Evolutionary conservation across 352 stramenopile species (phyloP).

Genomic region (Globisporangium solare): DNA sequence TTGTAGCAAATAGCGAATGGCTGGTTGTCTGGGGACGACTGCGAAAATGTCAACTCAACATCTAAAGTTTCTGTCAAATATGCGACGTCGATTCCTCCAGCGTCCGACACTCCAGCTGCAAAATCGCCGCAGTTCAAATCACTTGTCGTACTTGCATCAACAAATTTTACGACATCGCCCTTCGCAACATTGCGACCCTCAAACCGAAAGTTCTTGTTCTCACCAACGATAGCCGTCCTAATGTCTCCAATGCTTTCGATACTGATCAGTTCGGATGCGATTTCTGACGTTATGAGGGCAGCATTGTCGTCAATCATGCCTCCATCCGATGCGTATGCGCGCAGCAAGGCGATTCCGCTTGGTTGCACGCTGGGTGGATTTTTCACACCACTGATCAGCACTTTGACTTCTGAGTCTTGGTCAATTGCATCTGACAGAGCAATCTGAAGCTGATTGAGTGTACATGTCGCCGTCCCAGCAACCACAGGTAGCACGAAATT

Average conservation of each 20-base stretch:
- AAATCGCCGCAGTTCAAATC: conserved; percentile 47
- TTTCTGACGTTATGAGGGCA: conserved; percentile 26
- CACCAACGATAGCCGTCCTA: conserved; percentile 43
- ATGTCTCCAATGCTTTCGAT: conserved; percentile 36
- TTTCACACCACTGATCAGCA: conserved; percentile 32
- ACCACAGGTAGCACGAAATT: conserved; percentile 34
- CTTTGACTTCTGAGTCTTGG: conserved; percentile 28
- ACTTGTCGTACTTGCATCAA: conserved; percentile 47
- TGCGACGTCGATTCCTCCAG: conserved; percentile 32
- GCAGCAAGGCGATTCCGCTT: conserved; percentile 15
- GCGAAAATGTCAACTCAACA: conserved; percentile 32
- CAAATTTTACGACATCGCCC: conserved; percentile 59
- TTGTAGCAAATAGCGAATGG: conserved; percentile 68
- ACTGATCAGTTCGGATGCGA: conserved; percentile 32
- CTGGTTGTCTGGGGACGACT: conserved; percentile 30
- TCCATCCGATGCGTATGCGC: conserved; percentile 34
- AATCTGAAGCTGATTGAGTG: conserved; percentile 32
- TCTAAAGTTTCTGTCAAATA: conserved; percentile 18
- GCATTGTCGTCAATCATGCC: conserved; percentile 40
- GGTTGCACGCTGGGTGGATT: conserved; percentile 43
- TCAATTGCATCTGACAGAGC: conserved; percentile 29
- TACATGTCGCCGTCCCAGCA: conserved; percentile 19
- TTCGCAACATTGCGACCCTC: conserved; percentile 29
- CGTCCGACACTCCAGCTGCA: conserved; percentile 37
- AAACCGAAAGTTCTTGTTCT: conserved; percentile 46